A percentile compares a stretch with the other conserved stretches of the same genome.
phyloP scores from a whole-genome alignment of 2,329 filamentous ascomycete genomes.

The Fusarium domesticum region DNA sequence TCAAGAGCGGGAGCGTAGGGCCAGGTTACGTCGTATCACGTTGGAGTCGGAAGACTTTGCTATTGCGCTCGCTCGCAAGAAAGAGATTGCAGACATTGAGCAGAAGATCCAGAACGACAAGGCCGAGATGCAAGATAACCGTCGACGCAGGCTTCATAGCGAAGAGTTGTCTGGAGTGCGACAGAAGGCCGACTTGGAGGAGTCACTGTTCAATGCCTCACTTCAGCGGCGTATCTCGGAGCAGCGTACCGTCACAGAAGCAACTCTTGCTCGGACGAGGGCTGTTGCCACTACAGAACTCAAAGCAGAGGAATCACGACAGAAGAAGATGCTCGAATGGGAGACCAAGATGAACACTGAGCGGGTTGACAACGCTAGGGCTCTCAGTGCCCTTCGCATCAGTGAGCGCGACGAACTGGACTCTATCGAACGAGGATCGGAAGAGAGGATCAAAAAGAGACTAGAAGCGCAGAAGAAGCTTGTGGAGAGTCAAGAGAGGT shows the following conservation, averaged over 20 bases:
- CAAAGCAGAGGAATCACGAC: constrained; percentile 43
- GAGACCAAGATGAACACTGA: constrained; percentile 46
- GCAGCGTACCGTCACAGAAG: constrained; percentile 47
- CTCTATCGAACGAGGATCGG: constrained; percentile 44
- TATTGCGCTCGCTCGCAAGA: constrained; percentile 46
- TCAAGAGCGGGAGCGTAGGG: constrained; percentile 50
- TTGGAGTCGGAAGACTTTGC: constrained; percentile 50
- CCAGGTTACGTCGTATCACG: constrained; percentile 43
- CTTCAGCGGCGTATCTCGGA: constrained; percentile 41
- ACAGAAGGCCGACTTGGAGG: constrained; percentile 47
- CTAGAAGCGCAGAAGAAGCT: constrained; percentile 52
- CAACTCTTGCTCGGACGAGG: constrained; percentile 42
- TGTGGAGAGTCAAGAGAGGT: constrained; percentile 45
- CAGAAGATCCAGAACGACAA: constrained; percentile 48
- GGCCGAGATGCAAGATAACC: constrained; percentile 51
- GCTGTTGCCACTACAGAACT: constrained; percentile 47
- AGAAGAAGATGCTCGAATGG: constrained; percentile 47
- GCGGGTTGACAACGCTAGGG: constrained; percentile 47
- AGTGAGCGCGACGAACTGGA: constrained; percentile 52
- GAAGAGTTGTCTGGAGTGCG: constrained; percentile 45
- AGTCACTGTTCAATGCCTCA: constrained; percentile 35
- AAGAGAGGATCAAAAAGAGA: constrained; percentile 43
- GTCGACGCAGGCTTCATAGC: constrained; percentile 44
- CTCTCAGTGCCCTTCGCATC: constrained; percentile 48
- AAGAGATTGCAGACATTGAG: constrained; percentile 51